phyloP scores from a whole-genome alignment of 1,284 basidiomycete genomes.

The Austroboletus niveus region DNA sequence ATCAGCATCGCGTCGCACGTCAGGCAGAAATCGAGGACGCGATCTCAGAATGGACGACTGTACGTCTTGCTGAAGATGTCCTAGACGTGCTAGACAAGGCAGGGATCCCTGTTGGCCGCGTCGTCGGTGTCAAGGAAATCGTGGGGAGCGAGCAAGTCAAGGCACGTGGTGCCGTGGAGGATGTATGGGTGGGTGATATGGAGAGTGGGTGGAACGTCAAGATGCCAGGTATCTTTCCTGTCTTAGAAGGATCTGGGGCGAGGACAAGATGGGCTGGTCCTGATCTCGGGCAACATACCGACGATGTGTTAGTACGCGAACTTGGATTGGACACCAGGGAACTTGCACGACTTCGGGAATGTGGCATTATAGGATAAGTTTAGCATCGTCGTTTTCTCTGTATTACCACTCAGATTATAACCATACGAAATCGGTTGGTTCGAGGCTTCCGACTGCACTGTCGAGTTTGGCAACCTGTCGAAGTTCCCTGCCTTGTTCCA shows the following conservation, averaged over 20 bases:
- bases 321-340: slow-evolving; percentile 47
- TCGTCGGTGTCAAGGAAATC: slow-evolving; percentile 60
- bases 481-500: slow-evolving; percentile 46
- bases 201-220: slow-evolving; percentile 56
- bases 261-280: slow-evolving; percentile 67
- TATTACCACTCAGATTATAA: slow-evolving; percentile 12
- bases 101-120: slow-evolving; percentile 61
- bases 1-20: slow-evolving; percentile 57
- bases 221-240: slow-evolving; percentile 61
- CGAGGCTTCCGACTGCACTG: slow-evolving; percentile 28
- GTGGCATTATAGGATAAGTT: slow-evolving; percentile 44
- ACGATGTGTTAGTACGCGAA: slow-evolving; percentile 51
- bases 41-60: slow-evolving; percentile 63
- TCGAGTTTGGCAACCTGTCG: slow-evolving; percentile 40
- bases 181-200: slow-evolving; percentile 50
- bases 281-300: slow-evolving; percentile 61
- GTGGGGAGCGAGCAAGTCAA: slow-evolving; percentile 54
- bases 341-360: slow-evolving; percentile 41
- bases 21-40: slow-evolving; percentile 62
- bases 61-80: slow-evolving; percentile 45
- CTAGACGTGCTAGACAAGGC: slow-evolving; percentile 40
- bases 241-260: slow-evolving; percentile 54
- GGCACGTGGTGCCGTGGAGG: slow-evolving; percentile 55
- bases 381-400: neutral
- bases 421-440: slow-evolving; percentile 52